These are phyloP conservation scores for Ophiobolus disseminans DNA, from an alignment of 2,329 filamentous ascomycete species.

Conservation along the genomic window DNA sequence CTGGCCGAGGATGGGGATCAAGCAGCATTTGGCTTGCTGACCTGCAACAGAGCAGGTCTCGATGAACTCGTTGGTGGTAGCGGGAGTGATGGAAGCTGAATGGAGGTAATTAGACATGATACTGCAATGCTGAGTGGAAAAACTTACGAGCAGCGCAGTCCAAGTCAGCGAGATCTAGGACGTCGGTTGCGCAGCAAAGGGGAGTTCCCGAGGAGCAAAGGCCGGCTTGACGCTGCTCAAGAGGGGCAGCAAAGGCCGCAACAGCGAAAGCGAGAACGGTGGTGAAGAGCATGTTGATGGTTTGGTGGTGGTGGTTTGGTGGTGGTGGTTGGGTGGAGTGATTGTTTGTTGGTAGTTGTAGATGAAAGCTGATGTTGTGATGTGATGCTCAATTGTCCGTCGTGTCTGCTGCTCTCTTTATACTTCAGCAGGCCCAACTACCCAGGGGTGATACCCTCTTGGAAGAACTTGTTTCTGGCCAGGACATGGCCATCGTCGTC, in stretches of 20 bases:
- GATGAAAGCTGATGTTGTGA: slow-evolving; percentile 30
- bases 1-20: slow-evolving; percentile 58
- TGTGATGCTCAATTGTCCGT: slow-evolving; percentile 31
- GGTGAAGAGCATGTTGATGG: slow-evolving; percentile 46
- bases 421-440: slow-evolving; percentile 26
- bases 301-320: slow-evolving; percentile 4
- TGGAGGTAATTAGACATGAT: slow-evolving; percentile 2
- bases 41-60: slow-evolving; percentile 57
- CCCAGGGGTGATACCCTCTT: slow-evolving; percentile 4
- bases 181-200: slow-evolving; percentile 68
- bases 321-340: slow-evolving; percentile 10
- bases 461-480: slow-evolving; percentile 11
- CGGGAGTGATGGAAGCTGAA: slow-evolving; percentile 48
- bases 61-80: slow-evolving; percentile 53
- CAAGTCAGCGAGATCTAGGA: slow-evolving; percentile 64
- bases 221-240: slow-evolving; percentile 41
- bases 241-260: slow-evolving; percentile 39
- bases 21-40: slow-evolving; percentile 66
- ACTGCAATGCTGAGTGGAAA: not conserved
- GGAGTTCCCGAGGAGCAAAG: slow-evolving; percentile 49
- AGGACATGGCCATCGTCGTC: slow-evolving; percentile 28
- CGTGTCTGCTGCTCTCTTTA: slow-evolving; percentile 35
- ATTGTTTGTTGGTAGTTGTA: slow-evolving; percentile 21
- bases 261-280: slow-evolving; percentile 41
- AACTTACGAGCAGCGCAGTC: slow-evolving; percentile 64